Evolutionary conservation across 768 basidiomycete genomes (phyloP).

Genomic region (Suillus weaverae): DNA sequence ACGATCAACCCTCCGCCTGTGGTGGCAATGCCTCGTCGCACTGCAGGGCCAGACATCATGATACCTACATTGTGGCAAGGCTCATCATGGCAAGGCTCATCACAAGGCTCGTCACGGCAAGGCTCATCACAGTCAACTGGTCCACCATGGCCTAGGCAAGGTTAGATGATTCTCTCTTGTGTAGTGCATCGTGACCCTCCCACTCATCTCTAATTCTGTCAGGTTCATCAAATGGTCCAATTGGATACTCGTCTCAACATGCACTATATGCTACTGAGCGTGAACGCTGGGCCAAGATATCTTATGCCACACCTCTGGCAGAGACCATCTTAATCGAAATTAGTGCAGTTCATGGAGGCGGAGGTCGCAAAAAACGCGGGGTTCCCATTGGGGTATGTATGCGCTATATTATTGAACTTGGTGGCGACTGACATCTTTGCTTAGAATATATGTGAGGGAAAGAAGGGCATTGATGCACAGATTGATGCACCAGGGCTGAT

Average conservation of each 20-base stretch:
- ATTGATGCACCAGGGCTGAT: background rate
- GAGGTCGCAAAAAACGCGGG: background rate
- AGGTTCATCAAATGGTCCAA: background rate
- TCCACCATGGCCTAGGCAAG: background rate
- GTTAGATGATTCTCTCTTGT: background rate
- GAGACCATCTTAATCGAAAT: constrained; percentile 8
- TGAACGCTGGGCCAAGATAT: background rate
- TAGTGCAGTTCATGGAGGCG: constrained; percentile 9
- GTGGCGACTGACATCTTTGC: background rate
- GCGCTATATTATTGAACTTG: background rate
- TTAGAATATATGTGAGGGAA: constrained; percentile 13
- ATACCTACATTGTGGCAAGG: constrained; percentile 1
- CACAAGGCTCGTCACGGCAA: background rate
- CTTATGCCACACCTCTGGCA: background rate
- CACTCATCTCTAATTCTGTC: background rate
- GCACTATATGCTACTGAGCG: background rate
- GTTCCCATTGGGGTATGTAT: constrained; percentile 10
- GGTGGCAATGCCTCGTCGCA: background rate
- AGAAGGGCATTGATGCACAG: constrained; percentile 9
- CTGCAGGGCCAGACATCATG: background rate
- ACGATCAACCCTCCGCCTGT: constrained; percentile 5
- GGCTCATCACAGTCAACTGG: background rate
- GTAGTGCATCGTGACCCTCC: background rate
- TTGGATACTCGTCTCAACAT: constrained; percentile 1
- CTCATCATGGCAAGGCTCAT: background rate